Evolutionary conservation across 1,284 basidiomycete genomes (phyloP), one percentile per base, ranked within the genome.

Genomic region (Cerioporus squamosus): DNA sequence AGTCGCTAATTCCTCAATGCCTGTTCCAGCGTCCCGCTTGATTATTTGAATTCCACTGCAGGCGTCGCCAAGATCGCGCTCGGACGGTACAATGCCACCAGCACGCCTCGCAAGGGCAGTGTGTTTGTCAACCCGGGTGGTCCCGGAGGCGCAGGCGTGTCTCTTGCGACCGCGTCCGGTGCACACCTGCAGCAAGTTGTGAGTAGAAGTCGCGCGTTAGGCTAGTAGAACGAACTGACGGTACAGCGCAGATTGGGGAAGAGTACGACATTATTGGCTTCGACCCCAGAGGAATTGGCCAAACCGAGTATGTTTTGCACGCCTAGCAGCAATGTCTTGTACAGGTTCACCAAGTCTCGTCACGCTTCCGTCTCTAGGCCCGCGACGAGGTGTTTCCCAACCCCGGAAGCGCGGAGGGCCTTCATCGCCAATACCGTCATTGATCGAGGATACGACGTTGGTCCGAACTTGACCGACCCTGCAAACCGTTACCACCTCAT

Each of bases 201-300:
- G 45, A 17, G 61, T 10, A 31, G 29, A 15, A 14, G n/a, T 55
- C 18, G n/a, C n/a, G n/a, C n/a, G 22, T 10, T 17, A 22, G 7
- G 6, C 20, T 14, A 3, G 14, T 15, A n/a, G 24, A n/a, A 22
- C 17, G 2, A 24, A 31, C 47, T 49, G 20, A 49, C 47, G 9
- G 17, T 24, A 29, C 29, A n/a, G 7, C 9, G 33, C 29, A 71
- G 65, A 36, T 76, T 26, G 74, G 75, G 17, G 63, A 67, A 29
- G 67, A 75, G 8, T 78, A 71, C 60, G 76, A 79, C 59, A 65
- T 80, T n/a, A 60, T 79, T 42, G 77, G 77, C 2, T 79, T 79
- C 59, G 79, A 79, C 61, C 78, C 77, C 17, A 68, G 79, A 53
- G 79, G 79, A 0, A 75, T 79, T 44, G 77, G 77, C 12, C 43